Evolutionary conservation across 2,329 filamentous ascomycete species (phyloP), one percentile per base, ranked within the genome.

Genomic region (Aspergillus unguis): DNA sequence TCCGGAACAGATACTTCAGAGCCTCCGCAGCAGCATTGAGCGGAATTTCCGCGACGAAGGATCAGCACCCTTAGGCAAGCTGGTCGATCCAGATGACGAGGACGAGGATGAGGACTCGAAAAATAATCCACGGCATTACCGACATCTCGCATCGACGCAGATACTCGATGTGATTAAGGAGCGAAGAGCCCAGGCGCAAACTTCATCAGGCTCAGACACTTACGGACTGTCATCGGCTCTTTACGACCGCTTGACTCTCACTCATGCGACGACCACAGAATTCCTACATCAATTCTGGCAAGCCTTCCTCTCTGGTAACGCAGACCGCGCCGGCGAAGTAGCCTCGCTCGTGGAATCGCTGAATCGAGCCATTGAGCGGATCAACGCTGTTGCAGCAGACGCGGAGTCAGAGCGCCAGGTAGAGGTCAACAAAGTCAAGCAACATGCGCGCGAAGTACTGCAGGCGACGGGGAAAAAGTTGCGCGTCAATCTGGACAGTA

Each of bases 221-320:
- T 75, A 71, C 31, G 80, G 78, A 3, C 69, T 83, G 11, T 76
- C 80, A 1, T 58, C 72, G 6, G 62, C 70, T 2, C 74, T 84
- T 1, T 85, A 84, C 58, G 84, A 87, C 59, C 80, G 80, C 17
- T 66, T 88, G n/a, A 79, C 77, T 9, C 78, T 88, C 50, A 96
- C 92, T 0, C 91, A 97, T 68, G 92, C 92, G 48, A 99, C 94
- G 0, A 95, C 90, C 0, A 87, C 89, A 35, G 94, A 99, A 66
- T 99, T 97, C 65, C 77, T 99, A n/a, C 89, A 92, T 63, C 95
- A 97, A 70, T 99, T 99, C 75, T 99, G 92, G 92, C 82, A 84
- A 32, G 85, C 92, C 0, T 99, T 95, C 65, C 80, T 95, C 27
- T 96, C 92, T 0, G 92, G 92, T 10, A 90, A 96, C 65, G 75